Evolutionary conservation across 2,329 filamentous ascomycete genomes (phyloP).

Genomic region (Talaromyces sp.): DNA sequence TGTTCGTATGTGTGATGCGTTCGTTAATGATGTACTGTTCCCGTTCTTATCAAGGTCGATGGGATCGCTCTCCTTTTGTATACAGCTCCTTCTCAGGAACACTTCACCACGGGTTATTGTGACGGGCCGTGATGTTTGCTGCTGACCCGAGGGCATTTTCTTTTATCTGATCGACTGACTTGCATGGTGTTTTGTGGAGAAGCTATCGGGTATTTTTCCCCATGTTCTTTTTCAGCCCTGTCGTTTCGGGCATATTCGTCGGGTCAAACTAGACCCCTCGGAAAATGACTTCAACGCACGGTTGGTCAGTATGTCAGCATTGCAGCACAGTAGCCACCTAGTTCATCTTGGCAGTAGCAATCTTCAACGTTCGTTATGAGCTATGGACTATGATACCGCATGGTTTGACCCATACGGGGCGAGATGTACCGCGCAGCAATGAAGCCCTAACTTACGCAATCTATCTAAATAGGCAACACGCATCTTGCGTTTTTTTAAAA

Average conservation of each 20-base stretch:
- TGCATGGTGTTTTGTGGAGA: neutral
- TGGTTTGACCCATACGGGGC: too few species aligned
- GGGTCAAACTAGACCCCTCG: neutral
- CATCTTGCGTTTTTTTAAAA: too few species aligned
- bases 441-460: neutral
- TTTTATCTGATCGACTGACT: neutral
- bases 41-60: neutral
- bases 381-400: neutral
- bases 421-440: too few species aligned
- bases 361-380: neutral
- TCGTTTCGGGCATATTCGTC: neutral
- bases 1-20: neutral
- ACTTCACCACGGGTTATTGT: neutral
- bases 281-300: too few species aligned
- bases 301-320: too few species aligned
- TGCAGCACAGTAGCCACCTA: too few species aligned
- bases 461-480: neutral
- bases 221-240: neutral
- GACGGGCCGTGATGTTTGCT: neutral
- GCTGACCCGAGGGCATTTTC: neutral
- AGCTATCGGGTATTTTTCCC: neutral
- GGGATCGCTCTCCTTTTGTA: neutral
- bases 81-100: neutral
- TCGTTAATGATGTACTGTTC: neutral
- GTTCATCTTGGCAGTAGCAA: too few species aligned